phyloP scores from a whole-genome alignment of 441 rosid species.

The Dalechampia spathulata region DNA sequence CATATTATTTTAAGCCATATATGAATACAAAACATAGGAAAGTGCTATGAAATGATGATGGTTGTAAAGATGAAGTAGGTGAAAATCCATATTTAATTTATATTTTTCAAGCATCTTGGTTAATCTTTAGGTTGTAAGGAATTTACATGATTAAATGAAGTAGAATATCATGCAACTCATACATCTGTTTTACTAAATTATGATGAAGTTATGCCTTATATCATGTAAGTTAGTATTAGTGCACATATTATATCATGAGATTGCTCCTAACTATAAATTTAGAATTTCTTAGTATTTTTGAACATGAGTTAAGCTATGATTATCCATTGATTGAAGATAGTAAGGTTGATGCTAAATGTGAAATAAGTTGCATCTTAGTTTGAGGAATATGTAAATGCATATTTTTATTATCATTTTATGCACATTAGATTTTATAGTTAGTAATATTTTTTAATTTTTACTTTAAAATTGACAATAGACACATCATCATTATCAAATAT shows the following conservation, averaged over 20 bases:
- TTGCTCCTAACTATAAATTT: neutral
- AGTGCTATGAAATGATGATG: neutral
- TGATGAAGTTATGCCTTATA: neutral
- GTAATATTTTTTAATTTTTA: too few relatives aligned
- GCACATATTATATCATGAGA: neutral
- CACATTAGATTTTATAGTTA: neutral
- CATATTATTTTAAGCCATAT: neutral
- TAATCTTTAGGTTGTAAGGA: neutral
- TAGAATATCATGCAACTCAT: neutral
- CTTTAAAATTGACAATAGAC: neutral
- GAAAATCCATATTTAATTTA: too few relatives aligned
- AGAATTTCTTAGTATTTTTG: neutral
- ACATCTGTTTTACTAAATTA: neutral
- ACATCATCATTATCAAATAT: neutral
- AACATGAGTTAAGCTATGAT: neutral
- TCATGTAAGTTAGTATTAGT: neutral
- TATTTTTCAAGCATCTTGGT: neutral
- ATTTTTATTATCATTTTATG: neutral
- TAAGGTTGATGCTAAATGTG: too few relatives aligned
- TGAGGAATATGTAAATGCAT: neutral
- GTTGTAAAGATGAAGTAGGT: too few relatives aligned
- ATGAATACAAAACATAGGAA: neutral
- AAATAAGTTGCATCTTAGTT: neutral
- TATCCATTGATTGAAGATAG: neutral
- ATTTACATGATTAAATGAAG: neutral